A percentile compares a stretch with the other conserved stretches of the same genome.
These are phyloP conservation scores for Farysia itapuensis DNA, from an alignment of 1,284 basidiomycete genomes.

Conservation along the genomic window DNA sequence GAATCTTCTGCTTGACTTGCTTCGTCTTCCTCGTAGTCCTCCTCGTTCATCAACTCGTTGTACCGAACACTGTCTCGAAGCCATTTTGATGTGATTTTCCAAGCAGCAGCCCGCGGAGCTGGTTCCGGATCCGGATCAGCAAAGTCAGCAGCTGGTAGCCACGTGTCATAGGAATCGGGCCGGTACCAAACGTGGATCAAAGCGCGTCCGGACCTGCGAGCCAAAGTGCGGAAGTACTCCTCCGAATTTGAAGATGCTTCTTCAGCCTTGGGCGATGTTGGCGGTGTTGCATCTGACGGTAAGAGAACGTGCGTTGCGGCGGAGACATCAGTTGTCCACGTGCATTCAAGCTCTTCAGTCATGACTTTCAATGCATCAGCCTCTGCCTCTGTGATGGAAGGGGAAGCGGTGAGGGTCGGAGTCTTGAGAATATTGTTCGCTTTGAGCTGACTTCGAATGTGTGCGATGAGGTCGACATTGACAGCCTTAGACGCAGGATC, in stretches of 20 bases:
- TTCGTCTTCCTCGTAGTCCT: slow-evolving; percentile 57
- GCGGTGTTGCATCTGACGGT: slow-evolving; percentile 38
- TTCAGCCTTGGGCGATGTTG: slow-evolving; percentile 31
- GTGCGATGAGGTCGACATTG: slow-evolving; percentile 47
- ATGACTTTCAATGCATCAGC: slow-evolving; percentile 34
- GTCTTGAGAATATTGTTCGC: slow-evolving; percentile 29
- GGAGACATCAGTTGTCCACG: slow-evolving; percentile 41
- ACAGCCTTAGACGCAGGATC: slow-evolving; percentile 26
- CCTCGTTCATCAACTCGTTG: slow-evolving; percentile 60
- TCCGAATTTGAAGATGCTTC: slow-evolving; percentile 17
- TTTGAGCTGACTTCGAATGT: slow-evolving; percentile 37
- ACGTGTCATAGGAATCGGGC: slow-evolving; percentile 60
- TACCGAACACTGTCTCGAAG: slow-evolving; percentile 51
- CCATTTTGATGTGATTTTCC: slow-evolving; percentile 53
- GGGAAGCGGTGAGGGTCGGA: slow-evolving; percentile 29
- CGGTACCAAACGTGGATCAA: slow-evolving; percentile 60
- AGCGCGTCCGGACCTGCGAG: slow-evolving; percentile 46
- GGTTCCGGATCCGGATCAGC: slow-evolving; percentile 56
- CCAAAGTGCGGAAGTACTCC: slow-evolving; percentile 58
- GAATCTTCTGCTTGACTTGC: slow-evolving; percentile 20
- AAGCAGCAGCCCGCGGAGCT: slow-evolving; percentile 33
- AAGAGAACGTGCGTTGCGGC: slow-evolving; percentile 51
- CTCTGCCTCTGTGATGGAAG: slow-evolving; percentile 53
- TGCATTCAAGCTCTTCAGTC: slow-evolving; percentile 46
- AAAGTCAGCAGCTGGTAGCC: slow-evolving; percentile 58